Conservation (phyloP, 106 monocot species). For the Apostasia ramifera region DNA sequence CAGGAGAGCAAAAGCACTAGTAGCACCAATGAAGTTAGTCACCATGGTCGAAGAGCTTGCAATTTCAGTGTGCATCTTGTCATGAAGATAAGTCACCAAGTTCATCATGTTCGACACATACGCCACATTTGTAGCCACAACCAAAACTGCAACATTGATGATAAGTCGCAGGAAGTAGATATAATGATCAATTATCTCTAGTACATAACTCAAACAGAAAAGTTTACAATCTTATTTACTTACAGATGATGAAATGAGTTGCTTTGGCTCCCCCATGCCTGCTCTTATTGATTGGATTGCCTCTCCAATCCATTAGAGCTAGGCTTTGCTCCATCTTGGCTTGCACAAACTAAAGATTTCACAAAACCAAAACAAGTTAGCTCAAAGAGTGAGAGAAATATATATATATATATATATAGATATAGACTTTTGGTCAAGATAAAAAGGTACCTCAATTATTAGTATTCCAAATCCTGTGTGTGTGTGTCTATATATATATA, state of each 20-base stretch:
- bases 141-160: slow-evolving; percentile 25
- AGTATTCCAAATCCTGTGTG: no score
- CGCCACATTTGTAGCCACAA: slow-evolving; percentile 28
- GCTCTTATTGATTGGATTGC: neutral
- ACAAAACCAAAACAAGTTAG: no score
- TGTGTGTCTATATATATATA: no score
- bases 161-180: neutral
- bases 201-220: neutral
- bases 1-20: slow-evolving; percentile 45
- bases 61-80: slow-evolving; percentile 54
- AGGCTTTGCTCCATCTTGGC: neutral
- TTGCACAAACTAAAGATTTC: no score
- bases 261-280: slow-evolving; percentile 4
- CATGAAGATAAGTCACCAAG: slow-evolving; percentile 56
- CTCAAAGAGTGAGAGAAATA: no score
- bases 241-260: neutral
- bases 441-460: no score
- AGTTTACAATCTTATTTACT: neutral
- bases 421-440: no score
- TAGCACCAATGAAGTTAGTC: slow-evolving; percentile 52
- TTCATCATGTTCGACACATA: slow-evolving; percentile 39
- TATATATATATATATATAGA: no score
- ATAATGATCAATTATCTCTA: neutral
- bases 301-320: neutral
- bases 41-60: slow-evolving; percentile 47